These are phyloP conservation scores for Kuraishia molischiana DNA, from an alignment of 805 yeast species.

Conservation along the genomic window DNA sequence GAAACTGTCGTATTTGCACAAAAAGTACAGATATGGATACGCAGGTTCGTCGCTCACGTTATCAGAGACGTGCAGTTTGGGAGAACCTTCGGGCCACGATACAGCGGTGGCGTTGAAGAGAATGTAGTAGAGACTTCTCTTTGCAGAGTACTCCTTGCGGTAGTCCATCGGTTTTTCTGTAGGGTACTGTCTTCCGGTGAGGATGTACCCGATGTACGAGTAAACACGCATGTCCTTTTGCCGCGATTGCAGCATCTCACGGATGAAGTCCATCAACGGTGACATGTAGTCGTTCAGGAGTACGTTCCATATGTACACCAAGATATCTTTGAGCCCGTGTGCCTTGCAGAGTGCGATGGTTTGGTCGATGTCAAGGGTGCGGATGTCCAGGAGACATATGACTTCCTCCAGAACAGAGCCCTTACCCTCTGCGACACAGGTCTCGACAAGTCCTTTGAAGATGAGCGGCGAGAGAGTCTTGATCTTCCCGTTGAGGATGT, in stretches of 20 bases:
- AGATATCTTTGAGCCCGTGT: conserved; percentile 49
- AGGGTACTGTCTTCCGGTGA: conserved; percentile 79
- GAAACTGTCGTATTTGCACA: conserved; percentile 48
- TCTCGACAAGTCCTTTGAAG: conserved; percentile 49
- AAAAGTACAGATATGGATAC: conserved; percentile 59
- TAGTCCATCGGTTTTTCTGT: conserved; percentile 40
- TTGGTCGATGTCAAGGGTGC: conserved; percentile 67
- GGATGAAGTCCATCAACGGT: conserved; percentile 56
- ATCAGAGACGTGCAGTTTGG: conserved; percentile 22
- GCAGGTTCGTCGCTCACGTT: conserved; percentile 31
- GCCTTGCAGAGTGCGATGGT: conserved; percentile 54
- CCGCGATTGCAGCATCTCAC: conserved; percentile 15
- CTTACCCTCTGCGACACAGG: conserved; percentile 28
- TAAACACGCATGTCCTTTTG: conserved; percentile 22
- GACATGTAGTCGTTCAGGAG: conserved; percentile 61
- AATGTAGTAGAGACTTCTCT: conserved; percentile 40
- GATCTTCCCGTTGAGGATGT: conserved; percentile 37
- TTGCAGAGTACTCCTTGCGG: conserved; percentile 27
- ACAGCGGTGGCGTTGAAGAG: conserved; percentile 49
- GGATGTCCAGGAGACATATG: conserved; percentile 58
- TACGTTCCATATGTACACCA: conserved; percentile 62
- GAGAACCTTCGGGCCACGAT: conserved; percentile 31
- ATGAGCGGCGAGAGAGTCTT: conserved; percentile 49
- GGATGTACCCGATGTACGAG: conserved; percentile 55
- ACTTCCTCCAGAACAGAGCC: conserved; percentile 52